Percentiles rank a stretch among this genome's conserved stretches.
phyloP scores from a whole-genome alignment of 2,329 filamentous ascomycete species.

The Beauveria asiatica region DNA sequence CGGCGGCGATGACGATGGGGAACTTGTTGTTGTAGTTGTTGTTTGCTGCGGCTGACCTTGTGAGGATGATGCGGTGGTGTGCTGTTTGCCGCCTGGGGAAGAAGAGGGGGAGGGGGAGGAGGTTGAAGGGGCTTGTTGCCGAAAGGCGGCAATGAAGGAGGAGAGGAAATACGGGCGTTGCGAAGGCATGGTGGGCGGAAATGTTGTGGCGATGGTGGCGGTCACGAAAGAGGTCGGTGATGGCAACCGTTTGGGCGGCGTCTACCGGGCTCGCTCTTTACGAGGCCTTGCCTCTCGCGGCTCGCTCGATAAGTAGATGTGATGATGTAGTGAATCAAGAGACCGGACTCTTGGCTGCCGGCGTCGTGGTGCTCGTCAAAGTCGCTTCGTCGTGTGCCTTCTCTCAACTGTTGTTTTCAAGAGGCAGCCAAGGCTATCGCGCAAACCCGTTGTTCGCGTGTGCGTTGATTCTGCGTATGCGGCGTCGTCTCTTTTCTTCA shows the following conservation, averaged over 20 bases:
- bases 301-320: too few relatives aligned
- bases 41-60: neutral
- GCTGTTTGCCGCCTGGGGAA: constrained; percentile 18
- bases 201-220: neutral
- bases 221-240: neutral
- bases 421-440: too few relatives aligned
- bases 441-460: too few relatives aligned
- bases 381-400: neutral
- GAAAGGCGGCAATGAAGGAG: constrained; percentile 47
- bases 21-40: neutral
- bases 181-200: constrained; percentile 34
- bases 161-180: constrained; percentile 49
- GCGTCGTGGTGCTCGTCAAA: neutral
- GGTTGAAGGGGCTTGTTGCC: constrained; percentile 35
- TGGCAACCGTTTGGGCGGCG: neutral
- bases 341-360: neutral
- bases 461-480: too few relatives aligned
- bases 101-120: constrained; percentile 12
- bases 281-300: neutral
- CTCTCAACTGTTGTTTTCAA: too few relatives aligned
- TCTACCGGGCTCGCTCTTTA: too few relatives aligned
- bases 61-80: constrained; percentile 13
- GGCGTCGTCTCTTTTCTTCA: too few relatives aligned
- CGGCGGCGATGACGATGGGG: neutral
- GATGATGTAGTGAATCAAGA: neutral